Base-by-base conservation (phyloP, 305 asterid species). In the Solanum chacoense region DNA sequence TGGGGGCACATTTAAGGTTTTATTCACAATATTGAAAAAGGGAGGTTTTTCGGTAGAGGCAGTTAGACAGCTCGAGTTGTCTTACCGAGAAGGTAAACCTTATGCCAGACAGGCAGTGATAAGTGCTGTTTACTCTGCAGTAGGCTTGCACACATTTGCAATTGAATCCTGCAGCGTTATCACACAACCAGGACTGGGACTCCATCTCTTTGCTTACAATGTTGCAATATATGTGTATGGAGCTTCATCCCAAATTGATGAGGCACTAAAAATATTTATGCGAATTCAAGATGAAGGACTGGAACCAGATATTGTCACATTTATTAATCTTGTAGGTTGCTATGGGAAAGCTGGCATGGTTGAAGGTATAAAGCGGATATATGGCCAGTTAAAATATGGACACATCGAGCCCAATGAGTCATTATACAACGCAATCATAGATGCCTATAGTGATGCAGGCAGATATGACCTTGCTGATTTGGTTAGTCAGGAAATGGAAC, bases 321-420 rank as follows among this genome's bases (percentile, higher is more conserved):
- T 91, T 86, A 89, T 97, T 65, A 91, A 90, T 91, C 97, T 97
- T 20, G 98, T 94, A 20, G 91, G 90, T 67, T 97, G 99, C 91
- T 97, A 97, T 34, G 98, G 98, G 59, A 93, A 94, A 91, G 96
- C 96, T 20, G 97, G 99, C 72, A 94, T 96, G 96, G 91, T 94
- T 79, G 99, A 97, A 93, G 99, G 99, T 73, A 95, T 96, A 90
- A 95, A 96, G 92, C 93, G 99, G 32, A 89, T 96, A 85, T 92
- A 95, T 85, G 91, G 97, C 88, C 95, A 91, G 86, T 85, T 97
- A 71, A 97, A 94, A 86, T 89, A 90, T 85, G 95, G 97, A 81
- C 94, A 80, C 28, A 91, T 96, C 45, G 96, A 93, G 90, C 92
- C 92, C 10, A 93, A 92, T 65, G 96, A 94, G 76, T 90, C 98